Evolutionary conservation across 352 stramenopile species (phyloP).

Genomic region (Globisporangium ultimum): DNA sequence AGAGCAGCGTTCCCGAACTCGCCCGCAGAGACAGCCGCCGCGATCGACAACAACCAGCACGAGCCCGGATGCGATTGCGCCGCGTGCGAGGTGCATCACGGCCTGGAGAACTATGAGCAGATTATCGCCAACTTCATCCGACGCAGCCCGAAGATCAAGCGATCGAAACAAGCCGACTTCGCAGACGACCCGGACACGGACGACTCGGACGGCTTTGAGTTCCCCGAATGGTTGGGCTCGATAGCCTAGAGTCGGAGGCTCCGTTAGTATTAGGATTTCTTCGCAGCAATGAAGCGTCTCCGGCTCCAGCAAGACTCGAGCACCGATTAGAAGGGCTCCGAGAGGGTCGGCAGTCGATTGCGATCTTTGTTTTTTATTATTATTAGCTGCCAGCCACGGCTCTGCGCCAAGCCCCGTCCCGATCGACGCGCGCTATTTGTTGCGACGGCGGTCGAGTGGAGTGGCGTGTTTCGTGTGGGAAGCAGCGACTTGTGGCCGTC

Average conservation of each 20-base stretch:
- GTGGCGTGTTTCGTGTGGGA: too few species aligned
- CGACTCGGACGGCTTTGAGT: slow-evolving; percentile 16
- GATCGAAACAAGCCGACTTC: slow-evolving; percentile 12
- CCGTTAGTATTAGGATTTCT: slow-evolving; percentile 17
- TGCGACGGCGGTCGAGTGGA: too few species aligned
- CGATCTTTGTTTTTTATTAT: too few species aligned
- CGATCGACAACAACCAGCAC: slow-evolving; percentile 34
- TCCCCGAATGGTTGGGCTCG: slow-evolving; percentile 16
- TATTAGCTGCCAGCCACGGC: too few species aligned
- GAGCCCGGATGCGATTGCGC: slow-evolving; percentile 38
- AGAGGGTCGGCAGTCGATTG: slow-evolving; percentile 9
- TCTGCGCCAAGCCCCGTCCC: too few species aligned
- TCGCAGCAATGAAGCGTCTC: slow-evolving; percentile 2
- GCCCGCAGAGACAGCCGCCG: slow-evolving; percentile 31
- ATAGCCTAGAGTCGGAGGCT: neutral
- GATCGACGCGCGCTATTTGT: too few species aligned
- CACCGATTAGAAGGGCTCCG: slow-evolving; percentile 18
- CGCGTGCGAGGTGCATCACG: slow-evolving; percentile 49
- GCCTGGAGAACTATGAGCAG: slow-evolving; percentile 48
- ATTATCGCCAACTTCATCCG: slow-evolving; percentile 62
- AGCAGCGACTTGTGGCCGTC: too few species aligned
- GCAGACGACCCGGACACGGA: slow-evolving; percentile 13
- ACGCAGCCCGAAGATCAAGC: slow-evolving; percentile 48
- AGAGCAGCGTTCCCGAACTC: slow-evolving; percentile 61
- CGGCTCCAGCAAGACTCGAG: slow-evolving; percentile 4